A percentile compares a stretch with the other conserved stretches of the same genome.
These are phyloP conservation scores for Xylariaceae sp. DNA, from an alignment of 2,329 filamentous ascomycete genomes.

Conservation along the genomic window DNA sequence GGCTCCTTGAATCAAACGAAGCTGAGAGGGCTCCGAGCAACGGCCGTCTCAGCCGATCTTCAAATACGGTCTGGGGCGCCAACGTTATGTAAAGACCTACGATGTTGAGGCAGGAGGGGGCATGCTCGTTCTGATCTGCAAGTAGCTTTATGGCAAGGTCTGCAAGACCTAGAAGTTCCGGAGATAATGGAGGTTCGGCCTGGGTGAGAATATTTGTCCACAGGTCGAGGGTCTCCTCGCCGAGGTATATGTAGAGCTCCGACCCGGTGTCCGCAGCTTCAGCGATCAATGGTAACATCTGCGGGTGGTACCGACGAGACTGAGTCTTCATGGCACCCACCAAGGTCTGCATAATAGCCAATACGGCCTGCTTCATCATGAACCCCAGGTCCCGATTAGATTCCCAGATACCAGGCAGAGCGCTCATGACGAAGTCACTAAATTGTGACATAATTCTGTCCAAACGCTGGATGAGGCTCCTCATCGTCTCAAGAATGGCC, in stretches of 20 bases:
- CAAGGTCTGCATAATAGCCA: constrained; percentile 76
- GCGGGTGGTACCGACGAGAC: constrained; percentile 68
- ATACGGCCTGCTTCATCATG: constrained; percentile 87
- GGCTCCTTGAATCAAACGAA: constrained; percentile 43
- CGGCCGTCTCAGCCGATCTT: constrained; percentile 44
- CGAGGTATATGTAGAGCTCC: constrained; percentile 68
- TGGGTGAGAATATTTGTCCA: constrained; percentile 71
- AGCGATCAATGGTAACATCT: constrained; percentile 75
- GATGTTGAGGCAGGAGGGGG: constrained; percentile 54
- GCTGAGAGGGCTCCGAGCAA: constrained; percentile 42
- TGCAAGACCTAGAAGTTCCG: constrained; percentile 55
- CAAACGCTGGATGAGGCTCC: constrained; percentile 71
- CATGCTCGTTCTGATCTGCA: constrained; percentile 57
- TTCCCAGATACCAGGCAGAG: constrained; percentile 78
- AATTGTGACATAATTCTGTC: constrained; percentile 62
- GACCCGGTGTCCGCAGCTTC: constrained; percentile 73
- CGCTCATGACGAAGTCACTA: constrained; percentile 73
- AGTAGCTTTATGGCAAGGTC: constrained; percentile 59
- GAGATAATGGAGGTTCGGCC: constrained; percentile 52
- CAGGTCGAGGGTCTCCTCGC: constrained; percentile 86
- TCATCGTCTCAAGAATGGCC: constrained; percentile 79
- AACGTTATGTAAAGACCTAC: constrained; percentile 65
- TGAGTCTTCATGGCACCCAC: constrained; percentile 77
- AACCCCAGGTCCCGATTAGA: constrained; percentile 72
- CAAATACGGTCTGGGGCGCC: constrained; percentile 58